A percentile compares a stretch with the other conserved stretches of the same genome.
Conservation (phyloP, 805 yeast genomes). For the Kodamaea lidongshanica region DNA sequence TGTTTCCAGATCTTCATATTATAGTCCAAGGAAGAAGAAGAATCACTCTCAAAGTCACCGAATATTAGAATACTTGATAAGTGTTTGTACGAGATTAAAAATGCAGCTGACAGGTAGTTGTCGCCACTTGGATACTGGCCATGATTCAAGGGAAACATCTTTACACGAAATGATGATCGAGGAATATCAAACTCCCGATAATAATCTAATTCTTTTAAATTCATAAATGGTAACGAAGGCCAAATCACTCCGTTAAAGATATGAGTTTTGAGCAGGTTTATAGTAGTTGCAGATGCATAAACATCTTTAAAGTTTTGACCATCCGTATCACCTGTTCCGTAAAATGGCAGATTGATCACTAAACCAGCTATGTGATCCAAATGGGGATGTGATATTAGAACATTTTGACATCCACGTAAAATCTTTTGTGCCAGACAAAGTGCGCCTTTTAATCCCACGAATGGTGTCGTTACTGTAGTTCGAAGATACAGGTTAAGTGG, state of each 20-base stretch:
- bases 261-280: slow-evolving; percentile 44
- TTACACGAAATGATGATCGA: slow-evolving; percentile 18
- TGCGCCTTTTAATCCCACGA: slow-evolving; percentile 12
- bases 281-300: slow-evolving; percentile 49
- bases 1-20: slow-evolving; percentile 50
- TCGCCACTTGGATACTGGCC: slow-evolving; percentile 16
- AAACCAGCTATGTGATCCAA: slow-evolving; percentile 72
- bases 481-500: slow-evolving; percentile 18
- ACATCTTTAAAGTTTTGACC: slow-evolving; percentile 35
- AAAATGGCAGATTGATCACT: slow-evolving; percentile 64
- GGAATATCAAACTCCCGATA: slow-evolving; percentile 1
- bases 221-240: slow-evolving; percentile 57
- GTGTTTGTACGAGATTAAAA: slow-evolving; percentile 38
- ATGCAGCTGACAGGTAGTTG: slow-evolving; percentile 51
- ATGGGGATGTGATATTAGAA: slow-evolving; percentile 75
- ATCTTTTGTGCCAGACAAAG: slow-evolving; percentile 26
- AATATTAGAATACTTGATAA: slow-evolving; percentile 48
- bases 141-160: slow-evolving; percentile 30
- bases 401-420: slow-evolving; percentile 33
- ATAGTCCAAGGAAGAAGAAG: slow-evolving; percentile 31
- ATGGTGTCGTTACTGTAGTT: slow-evolving; percentile 5
- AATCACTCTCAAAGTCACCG: slow-evolving; percentile 82
- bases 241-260: slow-evolving; percentile 72
- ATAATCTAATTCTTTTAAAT: slow-evolving; percentile 13
- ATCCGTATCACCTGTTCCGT: too few species aligned